Evolutionary conservation across 768 basidiomycete species (phyloP).

Genomic region (Auriscalpium microsporum): DNA sequence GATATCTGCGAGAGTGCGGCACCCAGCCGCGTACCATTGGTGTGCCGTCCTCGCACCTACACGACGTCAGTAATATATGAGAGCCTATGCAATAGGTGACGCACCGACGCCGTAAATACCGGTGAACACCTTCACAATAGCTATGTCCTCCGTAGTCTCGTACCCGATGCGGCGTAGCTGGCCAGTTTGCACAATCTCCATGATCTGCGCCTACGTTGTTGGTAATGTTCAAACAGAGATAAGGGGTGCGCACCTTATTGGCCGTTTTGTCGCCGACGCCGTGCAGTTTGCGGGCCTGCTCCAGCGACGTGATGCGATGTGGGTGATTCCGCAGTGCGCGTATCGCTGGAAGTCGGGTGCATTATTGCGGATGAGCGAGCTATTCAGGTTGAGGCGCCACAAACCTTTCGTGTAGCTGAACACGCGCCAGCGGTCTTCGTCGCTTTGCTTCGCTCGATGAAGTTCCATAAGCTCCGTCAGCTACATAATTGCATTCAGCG

Average conservation of each 20-base stretch:
- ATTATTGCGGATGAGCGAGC: background rate
- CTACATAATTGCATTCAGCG: slow-evolving; percentile 26
- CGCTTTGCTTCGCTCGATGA: slow-evolving; percentile 49
- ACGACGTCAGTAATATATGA: background rate
- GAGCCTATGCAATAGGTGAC: slow-evolving; percentile 16
- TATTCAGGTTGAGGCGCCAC: slow-evolving; percentile 9
- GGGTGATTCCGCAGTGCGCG: slow-evolving; percentile 47
- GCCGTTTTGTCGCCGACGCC: slow-evolving; percentile 74
- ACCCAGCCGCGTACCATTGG: slow-evolving; percentile 69
- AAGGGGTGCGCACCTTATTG: slow-evolving; percentile 40
- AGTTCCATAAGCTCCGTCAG: slow-evolving; percentile 57
- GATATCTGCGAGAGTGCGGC: slow-evolving; percentile 73
- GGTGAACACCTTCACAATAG: slow-evolving; percentile 49
- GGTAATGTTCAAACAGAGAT: background rate
- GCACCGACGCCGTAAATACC: slow-evolving; percentile 84
- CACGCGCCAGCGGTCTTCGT: slow-evolving; percentile 63
- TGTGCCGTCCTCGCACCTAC: slow-evolving; percentile 60
- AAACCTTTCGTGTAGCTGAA: slow-evolving; percentile 59
- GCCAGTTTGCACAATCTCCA: slow-evolving; percentile 74
- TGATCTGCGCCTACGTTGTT: slow-evolving; percentile 40
- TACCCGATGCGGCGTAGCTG: slow-evolving; percentile 57
- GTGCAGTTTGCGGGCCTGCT: slow-evolving; percentile 49
- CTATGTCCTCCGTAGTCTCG: slow-evolving; percentile 58
- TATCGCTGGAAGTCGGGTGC: slow-evolving; percentile 36
- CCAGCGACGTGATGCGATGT: slow-evolving; percentile 45